These are phyloP conservation scores for Sutorius eximius DNA, from an alignment of 1,284 basidiomycete genomes.

Conservation along the genomic window DNA sequence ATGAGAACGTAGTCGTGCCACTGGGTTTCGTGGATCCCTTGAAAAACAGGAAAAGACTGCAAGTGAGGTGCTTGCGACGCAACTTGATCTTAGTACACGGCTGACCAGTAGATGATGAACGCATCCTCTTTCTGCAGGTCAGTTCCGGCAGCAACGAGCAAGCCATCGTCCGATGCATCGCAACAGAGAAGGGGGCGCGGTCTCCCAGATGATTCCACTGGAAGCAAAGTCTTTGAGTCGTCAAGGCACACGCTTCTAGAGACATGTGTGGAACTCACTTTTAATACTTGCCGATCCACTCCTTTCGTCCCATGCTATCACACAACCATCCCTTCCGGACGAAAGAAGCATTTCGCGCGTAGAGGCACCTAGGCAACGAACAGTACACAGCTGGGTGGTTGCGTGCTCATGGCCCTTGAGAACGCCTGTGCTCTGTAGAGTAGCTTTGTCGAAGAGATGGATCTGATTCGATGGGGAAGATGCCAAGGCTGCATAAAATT, in stretches of 20 bases:
- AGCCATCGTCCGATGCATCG: constrained; percentile 66
- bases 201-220: constrained; percentile 51
- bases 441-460: constrained; percentile 60
- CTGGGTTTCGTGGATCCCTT: constrained; percentile 62
- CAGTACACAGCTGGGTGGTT: constrained; percentile 50
- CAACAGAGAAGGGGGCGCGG: constrained; percentile 56
- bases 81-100: neutral
- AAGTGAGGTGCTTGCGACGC: constrained; percentile 2
- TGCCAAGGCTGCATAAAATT: constrained; percentile 56
- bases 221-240: constrained; percentile 42
- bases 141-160: constrained; percentile 68
- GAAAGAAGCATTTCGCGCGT: constrained; percentile 48
- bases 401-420: constrained; percentile 55
- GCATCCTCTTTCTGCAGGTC: constrained; percentile 71
- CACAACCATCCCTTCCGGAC: constrained; percentile 61
- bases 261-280: constrained; percentile 47
- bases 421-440: constrained; percentile 45
- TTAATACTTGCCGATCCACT: constrained; percentile 51
- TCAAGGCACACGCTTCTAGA: constrained; percentile 36
- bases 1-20: constrained; percentile 50
- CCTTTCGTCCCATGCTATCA: constrained; percentile 72
- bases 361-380: constrained; percentile 35
- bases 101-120: constrained; percentile 69
- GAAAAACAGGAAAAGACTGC: neutral
- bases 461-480: constrained; percentile 60